Evolutionary conservation across 148 eudicot genomes (phyloP), one percentile per base, ranked within the genome.

Genomic region (Pharnaceum exiguum): DNA sequence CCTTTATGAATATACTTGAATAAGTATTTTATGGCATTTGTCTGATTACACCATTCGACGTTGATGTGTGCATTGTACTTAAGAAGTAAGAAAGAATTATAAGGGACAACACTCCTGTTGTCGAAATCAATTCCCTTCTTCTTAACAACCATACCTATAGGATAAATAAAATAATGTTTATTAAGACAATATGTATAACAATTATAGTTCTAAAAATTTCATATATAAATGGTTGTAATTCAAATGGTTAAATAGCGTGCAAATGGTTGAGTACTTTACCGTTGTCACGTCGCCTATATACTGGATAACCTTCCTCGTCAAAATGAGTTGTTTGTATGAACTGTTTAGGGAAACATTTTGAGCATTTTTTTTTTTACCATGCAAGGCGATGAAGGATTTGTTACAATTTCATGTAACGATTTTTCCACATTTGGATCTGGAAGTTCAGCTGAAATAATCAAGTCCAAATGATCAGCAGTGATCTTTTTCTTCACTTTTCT

Each of bases 371-470:
- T 33, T 0, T 59, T 23, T 11, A 17, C 17, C 44, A 25, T 59
- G 40, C 52, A 59, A 26, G 19, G 52, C 3, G 37, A 7, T 4
- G 11, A 44, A 10, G 26, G 23, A 1, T 59, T 59, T 3, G 29
- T 24, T 2, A 61, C 62, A 33, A 46, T 23, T 5, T 54, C 17
- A 27, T 59, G 55, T 2, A 27, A 6, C 4, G 16, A 11, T 0
- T 56, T 49, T 17, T 54, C 49, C 10, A 5, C 2, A 1, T 45
- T 23, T 5, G 8, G n/a, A 11, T 46, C 45, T 0, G 67, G 67
- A 3, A 55, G 61, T 17, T 69, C 62, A 0, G 67, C 36, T 2
- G 26, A 18, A 5, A 69, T 69, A 9, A 60, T 15, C n/a, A n/a
- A n/a, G 22, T 68, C 45, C 17, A 68, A 36, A 35, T 35, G 7